phyloP scores from a whole-genome alignment of 1,284 basidiomycete genomes.

The Ganoderma meredithae region DNA sequence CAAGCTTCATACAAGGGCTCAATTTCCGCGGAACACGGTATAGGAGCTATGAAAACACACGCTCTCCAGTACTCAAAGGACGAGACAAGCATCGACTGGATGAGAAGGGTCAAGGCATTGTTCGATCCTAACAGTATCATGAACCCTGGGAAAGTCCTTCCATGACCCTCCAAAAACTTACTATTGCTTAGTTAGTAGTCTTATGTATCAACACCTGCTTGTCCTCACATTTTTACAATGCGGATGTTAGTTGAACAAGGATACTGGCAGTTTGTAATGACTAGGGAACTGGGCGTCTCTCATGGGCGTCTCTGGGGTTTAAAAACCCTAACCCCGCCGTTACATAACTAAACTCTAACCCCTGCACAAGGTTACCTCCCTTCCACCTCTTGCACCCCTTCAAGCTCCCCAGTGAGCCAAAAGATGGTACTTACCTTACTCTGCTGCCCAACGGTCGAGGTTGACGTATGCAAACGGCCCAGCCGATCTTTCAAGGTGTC shows the following conservation, averaged over 20 bases:
- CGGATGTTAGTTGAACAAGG: background rate
- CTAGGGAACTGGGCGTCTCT: background rate
- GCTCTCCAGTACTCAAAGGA: slow-evolving; percentile 92
- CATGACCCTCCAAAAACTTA: slow-evolving; percentile 29
- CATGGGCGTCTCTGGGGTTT: slow-evolving; percentile 27
- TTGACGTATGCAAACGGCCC: slow-evolving; percentile 24
- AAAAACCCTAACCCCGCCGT: slow-evolving; percentile 43
- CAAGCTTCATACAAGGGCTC: slow-evolving; percentile 82
- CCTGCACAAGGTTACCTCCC: slow-evolving; percentile 37
- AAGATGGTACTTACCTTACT: slow-evolving; percentile 35
- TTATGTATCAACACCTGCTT: slow-evolving; percentile 22
- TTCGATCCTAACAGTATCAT: slow-evolving; percentile 94
- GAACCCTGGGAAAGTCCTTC: slow-evolving; percentile 87
- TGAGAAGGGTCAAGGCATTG: slow-evolving; percentile 91
- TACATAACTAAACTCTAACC: slow-evolving; percentile 41
- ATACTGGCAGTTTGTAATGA: too few relatives aligned
- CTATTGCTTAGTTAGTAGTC: slow-evolving; percentile 10
- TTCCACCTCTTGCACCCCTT: slow-evolving; percentile 9
- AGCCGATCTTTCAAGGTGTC: slow-evolving; percentile 74
- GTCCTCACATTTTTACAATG: background rate
- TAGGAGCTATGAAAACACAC: slow-evolving; percentile 94
- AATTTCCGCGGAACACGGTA: slow-evolving; percentile 96
- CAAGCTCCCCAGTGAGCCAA: slow-evolving; percentile 10
- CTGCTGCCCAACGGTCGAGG: background rate
- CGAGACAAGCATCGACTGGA: slow-evolving; percentile 81